These are phyloP conservation scores for Podospora conica DNA, from an alignment of 495 filamentous ascomycete genomes.

Conservation along the genomic window DNA sequence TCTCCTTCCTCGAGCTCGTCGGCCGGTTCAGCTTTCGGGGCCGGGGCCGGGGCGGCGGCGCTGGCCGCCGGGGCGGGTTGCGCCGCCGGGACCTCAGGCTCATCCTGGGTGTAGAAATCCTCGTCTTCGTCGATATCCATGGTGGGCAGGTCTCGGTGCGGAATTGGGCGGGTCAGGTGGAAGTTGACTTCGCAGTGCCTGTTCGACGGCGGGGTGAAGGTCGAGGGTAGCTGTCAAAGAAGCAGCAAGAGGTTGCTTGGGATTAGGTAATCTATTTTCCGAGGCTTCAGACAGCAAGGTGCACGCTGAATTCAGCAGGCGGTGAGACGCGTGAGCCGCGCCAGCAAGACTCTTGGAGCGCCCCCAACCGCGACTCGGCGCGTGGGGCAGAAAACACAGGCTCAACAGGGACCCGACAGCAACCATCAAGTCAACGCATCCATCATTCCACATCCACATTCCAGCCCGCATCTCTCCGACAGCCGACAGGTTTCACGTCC, in stretches of 20 bases:
- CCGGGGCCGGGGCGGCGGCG: slow-evolving; percentile 9
- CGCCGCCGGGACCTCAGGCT: slow-evolving; percentile 30
- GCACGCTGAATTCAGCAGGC: slow-evolving; percentile 18
- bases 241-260: slow-evolving; percentile 29
- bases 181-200: background rate
- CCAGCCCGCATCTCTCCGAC: slow-evolving; percentile 2
- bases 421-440: slow-evolving; percentile 7
- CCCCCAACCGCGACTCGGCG: slow-evolving; percentile 7
- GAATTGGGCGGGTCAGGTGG: background rate
- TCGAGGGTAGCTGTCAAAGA: slow-evolving; percentile 3
- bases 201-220: background rate
- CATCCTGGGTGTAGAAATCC: slow-evolving; percentile 58
- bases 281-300: background rate
- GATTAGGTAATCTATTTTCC: background rate
- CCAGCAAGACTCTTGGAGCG: background rate
- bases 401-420: background rate
- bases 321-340: slow-evolving; percentile 16
- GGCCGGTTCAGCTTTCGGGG: slow-evolving; percentile 24
- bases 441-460: slow-evolving; percentile 5
- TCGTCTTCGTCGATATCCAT: slow-evolving; percentile 69
- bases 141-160: slow-evolving; percentile 8
- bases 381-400: slow-evolving; percentile 19
- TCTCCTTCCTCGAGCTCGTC: slow-evolving; percentile 54
- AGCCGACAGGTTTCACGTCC: slow-evolving; percentile 5
- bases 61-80: slow-evolving; percentile 11